phyloP scores from a whole-genome alignment of 352 stramenopile genomes.

The Globisporangium alternatum region DNA sequence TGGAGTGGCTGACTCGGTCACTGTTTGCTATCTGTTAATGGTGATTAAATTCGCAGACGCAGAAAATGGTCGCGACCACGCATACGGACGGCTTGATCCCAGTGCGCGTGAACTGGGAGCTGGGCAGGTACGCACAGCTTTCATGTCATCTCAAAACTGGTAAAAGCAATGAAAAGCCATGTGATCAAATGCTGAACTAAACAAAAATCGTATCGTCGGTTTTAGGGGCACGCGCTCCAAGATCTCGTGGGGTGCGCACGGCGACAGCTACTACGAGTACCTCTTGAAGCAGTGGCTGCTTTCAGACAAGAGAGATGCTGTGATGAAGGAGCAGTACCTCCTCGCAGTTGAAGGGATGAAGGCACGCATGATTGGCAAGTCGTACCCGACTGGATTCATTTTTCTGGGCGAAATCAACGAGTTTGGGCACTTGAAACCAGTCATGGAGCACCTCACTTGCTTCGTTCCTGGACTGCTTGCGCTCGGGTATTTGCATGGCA shows the following conservation, averaged over 20 bases:
- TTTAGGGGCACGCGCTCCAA: conserved; percentile 16
- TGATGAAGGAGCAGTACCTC: conserved; percentile 49
- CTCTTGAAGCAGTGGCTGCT: conserved; percentile 75
- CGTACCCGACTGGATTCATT: conserved; percentile 31
- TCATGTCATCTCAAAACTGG: not conserved
- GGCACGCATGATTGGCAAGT: conserved; percentile 32
- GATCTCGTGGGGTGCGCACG: conserved; percentile 53
- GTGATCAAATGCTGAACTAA: not conserved
- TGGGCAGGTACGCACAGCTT: conserved; percentile 14
- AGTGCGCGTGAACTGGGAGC: conserved; percentile 33
- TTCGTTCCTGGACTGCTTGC: conserved; percentile 84
- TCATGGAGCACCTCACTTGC: conserved; percentile 88
- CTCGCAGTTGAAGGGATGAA: conserved; percentile 51
- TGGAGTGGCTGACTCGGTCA: not conserved
- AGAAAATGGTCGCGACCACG: conserved; percentile 22
- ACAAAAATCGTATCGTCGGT: not conserved
- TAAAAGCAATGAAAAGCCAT: too few relatives aligned
- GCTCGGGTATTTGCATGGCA: conserved; percentile 57
- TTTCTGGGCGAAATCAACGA: conserved; percentile 45
- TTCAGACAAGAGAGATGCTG: conserved; percentile 42
- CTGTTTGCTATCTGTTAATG: not conserved
- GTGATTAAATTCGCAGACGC: conserved; percentile 19
- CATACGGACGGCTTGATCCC: conserved; percentile 47
- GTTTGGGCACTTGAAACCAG: conserved; percentile 23
- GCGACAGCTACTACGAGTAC: conserved; percentile 79